Base-by-base conservation (phyloP, 2,329 filamentous ascomycete species). In the Ascomycota sp. region DNA sequence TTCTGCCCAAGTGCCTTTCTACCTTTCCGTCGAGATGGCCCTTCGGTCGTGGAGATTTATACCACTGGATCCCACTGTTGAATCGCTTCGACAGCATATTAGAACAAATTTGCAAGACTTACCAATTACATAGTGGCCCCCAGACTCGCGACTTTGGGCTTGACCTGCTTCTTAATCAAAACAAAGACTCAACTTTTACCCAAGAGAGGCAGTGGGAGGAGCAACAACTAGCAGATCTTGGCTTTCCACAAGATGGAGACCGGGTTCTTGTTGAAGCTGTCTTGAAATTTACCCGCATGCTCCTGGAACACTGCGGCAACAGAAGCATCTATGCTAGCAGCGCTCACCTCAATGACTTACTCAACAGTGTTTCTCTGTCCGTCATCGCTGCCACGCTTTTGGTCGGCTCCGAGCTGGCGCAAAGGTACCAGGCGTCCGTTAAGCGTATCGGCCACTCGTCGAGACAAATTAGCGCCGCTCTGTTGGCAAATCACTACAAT, bases 251-350 rank as follows among this genome's bases (percentile, higher is more conserved):
- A 35, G 78, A 92, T 46, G 84, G 79, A 43, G 89, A 98, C 52
- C 64, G 73, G 43, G 62, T 78, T 47, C 64, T 98, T 39, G 59
- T 95, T 36, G 76, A 92, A 50, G 64, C 70, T 25, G 66, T 95
- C 35, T 62, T 98, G 38, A 65, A 70, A 44, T 98, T 98, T 54
- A 92, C 84, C 16, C 72, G 76, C 39, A 68, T 92, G 52, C 64
- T 98, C 25, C 59, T 95, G 34, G 82, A 95, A 51, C 89, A 92
- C 50, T 98, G 89, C 54, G 89, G 86, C 38, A 98, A 98, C 50
- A 68, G 91, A 44, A 93, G 84, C 57, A 74, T 98, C 45, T 98
- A 95, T 53, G 81, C 77, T 39, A 98, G 89, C 60, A 95, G 86
- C 51, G 66, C 76, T 42, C 80, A 91, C 45, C 61, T 98, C 39